phyloP scores from a whole-genome alignment of 75 land plant genomes.

The Picea glauca region DNA sequence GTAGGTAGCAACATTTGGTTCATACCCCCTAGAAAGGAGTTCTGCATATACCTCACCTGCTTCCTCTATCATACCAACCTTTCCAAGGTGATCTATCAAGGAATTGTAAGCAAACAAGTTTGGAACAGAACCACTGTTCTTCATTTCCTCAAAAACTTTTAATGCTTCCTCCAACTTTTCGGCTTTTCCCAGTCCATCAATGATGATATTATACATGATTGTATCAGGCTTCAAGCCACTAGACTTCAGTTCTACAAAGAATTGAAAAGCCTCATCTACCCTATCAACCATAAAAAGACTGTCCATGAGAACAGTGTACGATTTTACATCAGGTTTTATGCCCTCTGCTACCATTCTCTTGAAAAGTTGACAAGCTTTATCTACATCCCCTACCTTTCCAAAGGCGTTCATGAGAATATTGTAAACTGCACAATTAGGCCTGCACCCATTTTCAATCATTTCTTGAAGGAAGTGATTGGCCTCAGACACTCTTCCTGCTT shows the following conservation, averaged over 20 bases:
- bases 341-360: conserved; percentile 47
- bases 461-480: conserved; percentile 59
- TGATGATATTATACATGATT: conserved; percentile 49
- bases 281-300: conserved; percentile 38
- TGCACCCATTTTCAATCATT: conserved; percentile 75
- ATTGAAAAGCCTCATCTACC: conserved; percentile 47
- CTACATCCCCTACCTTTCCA: conserved; percentile 50
- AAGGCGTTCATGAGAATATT: conserved; percentile 65
- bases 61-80: conserved; percentile 54
- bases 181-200: conserved; percentile 55
- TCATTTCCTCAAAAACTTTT: conserved; percentile 52
- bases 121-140: conserved; percentile 35
- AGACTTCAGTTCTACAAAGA: conserved; percentile 43
- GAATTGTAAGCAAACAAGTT: conserved; percentile 58
- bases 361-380: conserved; percentile 40
- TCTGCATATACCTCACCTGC: conserved; percentile 46
- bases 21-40: conserved; percentile 42
- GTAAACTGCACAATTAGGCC: conserved; percentile 66
- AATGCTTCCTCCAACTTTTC: conserved; percentile 50
- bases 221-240: conserved; percentile 47
- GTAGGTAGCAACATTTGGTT: conserved; percentile 59
- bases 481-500: conserved; percentile 37
- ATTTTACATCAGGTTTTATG: conserved; percentile 66
- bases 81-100: conserved; percentile 50
- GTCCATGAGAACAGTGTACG: conserved; percentile 73